Percentiles rank a stretch among this genome's conserved stretches.
Conservation (phyloP, 2,329 filamentous ascomycete species). For the Alternaria incomplexa region DNA sequence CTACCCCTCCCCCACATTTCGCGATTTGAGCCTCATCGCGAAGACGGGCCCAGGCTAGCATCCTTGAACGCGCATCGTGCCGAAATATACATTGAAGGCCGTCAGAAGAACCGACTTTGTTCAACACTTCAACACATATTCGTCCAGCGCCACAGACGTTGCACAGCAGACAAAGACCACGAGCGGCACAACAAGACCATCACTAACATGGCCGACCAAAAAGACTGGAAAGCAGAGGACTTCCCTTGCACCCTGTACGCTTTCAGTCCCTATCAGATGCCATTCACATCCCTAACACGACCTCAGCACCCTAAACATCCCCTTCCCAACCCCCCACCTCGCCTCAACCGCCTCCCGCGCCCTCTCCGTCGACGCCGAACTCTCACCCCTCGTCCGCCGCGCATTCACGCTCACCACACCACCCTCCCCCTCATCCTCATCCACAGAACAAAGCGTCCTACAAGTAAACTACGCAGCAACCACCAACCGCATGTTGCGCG, state of each 20-base stretch:
- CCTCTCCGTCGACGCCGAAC: constrained; percentile 84
- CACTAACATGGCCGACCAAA: constrained; percentile 20
- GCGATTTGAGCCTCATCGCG: constrained; percentile 23
- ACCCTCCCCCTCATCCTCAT: constrained; percentile 9
- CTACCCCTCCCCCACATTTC: constrained; percentile 22
- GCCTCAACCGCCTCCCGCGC: constrained; percentile 76
- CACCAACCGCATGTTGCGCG: constrained; percentile 94
- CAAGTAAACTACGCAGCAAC: constrained; percentile 81
- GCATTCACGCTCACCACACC: constrained; percentile 63
- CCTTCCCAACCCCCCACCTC: constrained; percentile 80
- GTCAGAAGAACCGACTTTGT: too few species aligned
- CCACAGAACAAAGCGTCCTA: constrained; percentile 58
- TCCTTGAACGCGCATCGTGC: background rate
- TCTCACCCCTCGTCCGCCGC: constrained; percentile 82
- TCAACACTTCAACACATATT: too few species aligned
- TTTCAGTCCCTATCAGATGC: background rate
- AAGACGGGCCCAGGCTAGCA: background rate
- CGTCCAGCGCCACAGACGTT: background rate
- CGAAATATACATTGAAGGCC: background rate
- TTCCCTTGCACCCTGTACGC: constrained; percentile 51
- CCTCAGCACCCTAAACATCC: constrained; percentile 72
- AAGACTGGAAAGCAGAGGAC: constrained; percentile 23
- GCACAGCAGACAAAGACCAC: background rate
- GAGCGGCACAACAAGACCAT: background rate
- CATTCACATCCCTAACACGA: background rate